Base-by-base conservation (phyloP, 371 early-diverging fungal genomes). In the Actinomucor elegans region DNA sequence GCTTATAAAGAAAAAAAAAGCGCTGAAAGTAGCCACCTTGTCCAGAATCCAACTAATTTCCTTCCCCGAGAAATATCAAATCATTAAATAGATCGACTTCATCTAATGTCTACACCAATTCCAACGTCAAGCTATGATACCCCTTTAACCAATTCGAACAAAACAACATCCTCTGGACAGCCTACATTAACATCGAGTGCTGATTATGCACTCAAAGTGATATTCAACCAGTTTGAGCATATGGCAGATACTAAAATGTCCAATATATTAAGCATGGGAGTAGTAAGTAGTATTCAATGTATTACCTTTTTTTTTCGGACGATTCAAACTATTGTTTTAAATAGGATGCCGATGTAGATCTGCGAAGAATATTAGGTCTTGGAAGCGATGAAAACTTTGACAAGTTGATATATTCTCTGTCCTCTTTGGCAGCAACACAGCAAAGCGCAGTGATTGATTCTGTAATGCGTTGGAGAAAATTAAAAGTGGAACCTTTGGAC, bases 391-490 rank as follows among this genome's bases (percentile, higher is more conserved):
- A 77, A 3, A 64, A 73, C 11, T 93, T 97, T 57, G 96, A 96
- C 69, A 86, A 87, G 24, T 66, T 92, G 0, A 67, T 95, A 28
- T 77, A 77, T 20, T 87, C 92, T 0, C 64, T 97, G 4, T 93
- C 93, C 1, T 81, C 85, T n/a, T 66, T 94, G 27, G 91, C 95
- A 15, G 80, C 85, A 24, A 89, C 89, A 55, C 88, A 92, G 48
- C 92, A 94, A 26, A 91, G 87, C 38, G 83, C 89, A 4, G 88
- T 97, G 23, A 92, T 96, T 38, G 98, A 96, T 67, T 73, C 87
- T 28, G 82, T 97, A 14, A 90, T 96, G 86, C 73, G 85, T 1
- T 97, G 97, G 96, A 80, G 94, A 48, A 88, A 90, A 68, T 66
- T 75, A 20, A 88, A 89, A 46, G 85, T 87, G 21, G 93, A 91